Base-by-base conservation (phyloP, 164 flowering plant species). In the Piper betle region DNA sequence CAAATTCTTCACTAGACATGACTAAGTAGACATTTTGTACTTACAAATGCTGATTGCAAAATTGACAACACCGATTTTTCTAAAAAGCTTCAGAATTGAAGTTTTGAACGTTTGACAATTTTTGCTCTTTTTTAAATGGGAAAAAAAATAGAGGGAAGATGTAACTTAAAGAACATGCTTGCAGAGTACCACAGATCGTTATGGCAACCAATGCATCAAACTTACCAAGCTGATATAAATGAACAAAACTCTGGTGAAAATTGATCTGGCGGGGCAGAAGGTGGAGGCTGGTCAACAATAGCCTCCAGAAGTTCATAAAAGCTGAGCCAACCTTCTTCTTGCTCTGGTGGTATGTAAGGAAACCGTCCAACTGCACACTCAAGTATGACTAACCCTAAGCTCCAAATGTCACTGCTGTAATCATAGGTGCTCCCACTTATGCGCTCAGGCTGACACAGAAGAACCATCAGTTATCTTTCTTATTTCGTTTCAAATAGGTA, bases 201-300 rank as follows among this genome's bases (percentile, higher is more conserved):
- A 37, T 7, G 6, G 10, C 6, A 53, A 41, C 1, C 3, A 53
- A 9, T 57, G 20, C 10, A 46, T 46, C 11, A 48, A 15, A 58
- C 74, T 37, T 84, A 92, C 98, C 98, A 93, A 62, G 90, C 71
- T 11, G 97, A 81, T 52, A 93, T 73, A 72, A 93, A 93, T 48
- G 94, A 86, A 71, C 97, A 93, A 65, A 93, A 94, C 70, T 94
- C 99, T 3, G 97, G 99, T 37, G 99, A 94, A 77, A 94, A 94
- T 73, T 91, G 99, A 75, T 91, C 93, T 65, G 90, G 64, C 33
- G 96, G 96, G 57, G 97, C 96, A 72, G 85, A 69, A 71, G 97
- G 96, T 56, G 96, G 93, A 58, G 96, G 87, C 53, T 80, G 77
- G 25, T 70, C 78, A 20, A 94, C 97, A 69, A 94, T 94, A 48